Evolutionary conservation across 1,139 yeast genomes (phyloP).

Genomic region (Pichia sp.): DNA sequence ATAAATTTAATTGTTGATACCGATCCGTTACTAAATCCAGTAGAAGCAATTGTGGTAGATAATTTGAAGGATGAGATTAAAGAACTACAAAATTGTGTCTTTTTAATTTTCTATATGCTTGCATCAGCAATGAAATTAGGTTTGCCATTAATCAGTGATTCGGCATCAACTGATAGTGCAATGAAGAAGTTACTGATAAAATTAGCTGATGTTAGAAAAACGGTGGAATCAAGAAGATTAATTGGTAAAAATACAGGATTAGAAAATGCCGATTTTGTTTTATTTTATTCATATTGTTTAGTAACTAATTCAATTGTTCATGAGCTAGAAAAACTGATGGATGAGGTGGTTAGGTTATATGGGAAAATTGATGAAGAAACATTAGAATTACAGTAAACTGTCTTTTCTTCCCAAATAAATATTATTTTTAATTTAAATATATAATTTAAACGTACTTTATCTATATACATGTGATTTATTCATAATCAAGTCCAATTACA

Average conservation of each 20-base stretch:
- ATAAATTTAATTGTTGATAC: slow-evolving; percentile 61
- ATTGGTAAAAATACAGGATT: slow-evolving; percentile 28
- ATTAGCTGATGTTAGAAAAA: slow-evolving; percentile 45
- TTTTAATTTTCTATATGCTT: slow-evolving; percentile 68
- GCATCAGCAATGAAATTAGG: slow-evolving; percentile 73
- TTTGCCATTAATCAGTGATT: slow-evolving; percentile 68
- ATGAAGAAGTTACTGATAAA: slow-evolving; percentile 63
- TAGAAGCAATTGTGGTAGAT: slow-evolving; percentile 51
- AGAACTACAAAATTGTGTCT: slow-evolving; percentile 67
- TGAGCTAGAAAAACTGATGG: slow-evolving; percentile 55
- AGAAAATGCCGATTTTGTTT: slow-evolving; percentile 64
- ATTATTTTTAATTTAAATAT: neutral
- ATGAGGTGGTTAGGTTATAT: slow-evolving; percentile 48
- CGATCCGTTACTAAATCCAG: slow-evolving; percentile 47
- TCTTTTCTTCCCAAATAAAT: neutral
- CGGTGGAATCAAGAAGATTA: slow-evolving; percentile 17
- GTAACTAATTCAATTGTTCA: slow-evolving; percentile 64
- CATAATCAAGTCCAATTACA: slow-evolving; percentile 46
- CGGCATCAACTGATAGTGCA: slow-evolving; percentile 75
- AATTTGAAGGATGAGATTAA: slow-evolving; percentile 53
- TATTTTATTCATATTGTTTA: slow-evolving; percentile 67
- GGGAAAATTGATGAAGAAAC: slow-evolving; percentile 39
- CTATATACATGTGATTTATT: slow-evolving; percentile 11
- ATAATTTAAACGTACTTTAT: neutral
- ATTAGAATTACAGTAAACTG: slow-evolving; percentile 16